Evolutionary conservation across 2,329 filamentous ascomycete species (phyloP), one percentile per base, ranked within the genome.

Genomic region (Neofusicoccum sp.): DNA sequence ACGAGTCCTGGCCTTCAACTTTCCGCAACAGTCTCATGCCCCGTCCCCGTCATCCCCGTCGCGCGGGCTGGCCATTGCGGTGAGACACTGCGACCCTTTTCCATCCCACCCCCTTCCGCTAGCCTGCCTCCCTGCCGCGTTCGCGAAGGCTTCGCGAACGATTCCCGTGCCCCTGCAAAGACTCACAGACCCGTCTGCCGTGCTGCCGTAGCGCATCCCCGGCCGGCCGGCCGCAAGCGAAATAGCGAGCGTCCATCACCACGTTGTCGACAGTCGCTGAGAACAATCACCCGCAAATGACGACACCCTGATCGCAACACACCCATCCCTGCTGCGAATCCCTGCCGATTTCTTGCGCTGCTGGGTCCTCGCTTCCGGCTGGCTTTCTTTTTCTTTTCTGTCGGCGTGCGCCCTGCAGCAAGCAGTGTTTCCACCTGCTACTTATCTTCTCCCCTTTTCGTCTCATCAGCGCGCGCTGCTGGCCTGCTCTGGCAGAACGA

Each of bases 141-240:
- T 58, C 54, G 54, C 54, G 54, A 58, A 58, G 39, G 11, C 43
- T 58, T 58, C 54, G 54, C 54, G 54, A 58, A 58, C 54, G 43
- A 45, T 58, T 45, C 41, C 36, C 31, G 11, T 36, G 54, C 54
- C 41, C 54, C 54, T 58, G 41, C 54, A 22, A 34, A 8, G 28
- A 28, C 54, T 45, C 54, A 58, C 54, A 44, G 54, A 56, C 52
- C 39, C 52, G 31, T 22, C 28, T 28, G 33, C 54, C 31, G n/a
- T 36, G 54, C 54, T 44, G 33, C 54, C 41, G 54, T 39, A 39
- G 14, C 45, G 43, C 54, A 58, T 45, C 54, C 54, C 54, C 54
- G 54, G 54, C 54, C 54, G 54, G 39, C 54, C 41, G 54, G 54
- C 54, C 54, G 54, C 54, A 58, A 36, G 54, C 54, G 54, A 58